Percentiles rank a stretch among this genome's conserved stretches.
These are phyloP conservation scores for Warburgia ugandensis DNA, from an alignment of 164 flowering plant species.

Conservation along the genomic window DNA sequence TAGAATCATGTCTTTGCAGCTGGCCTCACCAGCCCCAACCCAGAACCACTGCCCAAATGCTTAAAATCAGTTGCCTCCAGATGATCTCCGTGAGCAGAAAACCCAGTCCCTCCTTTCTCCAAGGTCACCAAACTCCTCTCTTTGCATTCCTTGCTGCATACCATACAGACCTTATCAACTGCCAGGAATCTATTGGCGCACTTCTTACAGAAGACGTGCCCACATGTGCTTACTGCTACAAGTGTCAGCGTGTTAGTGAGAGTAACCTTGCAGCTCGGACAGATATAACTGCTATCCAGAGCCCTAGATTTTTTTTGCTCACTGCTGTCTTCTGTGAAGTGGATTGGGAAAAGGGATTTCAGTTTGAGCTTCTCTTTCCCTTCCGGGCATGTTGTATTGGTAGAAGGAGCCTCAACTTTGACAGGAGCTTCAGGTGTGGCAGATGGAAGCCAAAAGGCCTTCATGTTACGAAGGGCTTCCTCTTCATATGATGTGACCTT, in stretches of 20 bases:
- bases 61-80: conserved; percentile 79
- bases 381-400: conserved; percentile 72
- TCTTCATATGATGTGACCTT: conserved; percentile 85
- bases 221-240: conserved; percentile 75
- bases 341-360: conserved; percentile 70
- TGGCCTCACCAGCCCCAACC: conserved; percentile 86
- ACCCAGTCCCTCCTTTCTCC: conserved; percentile 89
- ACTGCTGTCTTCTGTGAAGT: conserved; percentile 57
- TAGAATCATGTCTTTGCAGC: conserved; percentile 73
- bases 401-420: conserved; percentile 70
- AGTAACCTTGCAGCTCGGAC: conserved; percentile 96
- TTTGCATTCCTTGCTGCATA: conserved; percentile 63
- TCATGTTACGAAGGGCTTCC: conserved; percentile 93
- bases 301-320: conserved; percentile 36
- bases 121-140: conserved; percentile 60
- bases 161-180: conserved; percentile 79
- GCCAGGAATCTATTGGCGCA: conserved; percentile 74
- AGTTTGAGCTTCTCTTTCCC: conserved; percentile 86
- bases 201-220: conserved; percentile 93
- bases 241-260: conserved; percentile 65
- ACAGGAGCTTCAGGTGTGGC: conserved; percentile 93
- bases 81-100: conserved; percentile 78
- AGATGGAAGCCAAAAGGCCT: conserved; percentile 98
- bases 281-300: conserved; percentile 34
- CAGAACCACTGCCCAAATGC: conserved; percentile 92